A percentile compares a stretch with the other conserved stretches of the same genome.
Evolutionary conservation across 305 asterid species (phyloP).

Genomic region (Ilex paraguariensis): DNA sequence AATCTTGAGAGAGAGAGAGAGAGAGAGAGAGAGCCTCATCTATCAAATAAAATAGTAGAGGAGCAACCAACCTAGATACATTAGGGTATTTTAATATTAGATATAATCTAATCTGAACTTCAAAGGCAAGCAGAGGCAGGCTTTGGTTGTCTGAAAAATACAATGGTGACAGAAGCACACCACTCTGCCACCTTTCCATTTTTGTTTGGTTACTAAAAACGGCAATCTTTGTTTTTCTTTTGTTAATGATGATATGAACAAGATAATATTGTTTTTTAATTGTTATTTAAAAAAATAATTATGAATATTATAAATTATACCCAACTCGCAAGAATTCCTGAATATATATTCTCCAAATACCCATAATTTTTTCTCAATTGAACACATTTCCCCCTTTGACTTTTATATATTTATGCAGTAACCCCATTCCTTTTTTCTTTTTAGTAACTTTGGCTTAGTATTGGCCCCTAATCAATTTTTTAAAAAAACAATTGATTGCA

Average conservation of each 20-base stretch:
- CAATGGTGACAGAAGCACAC: conserved; percentile 2
- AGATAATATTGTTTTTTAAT: neutral
- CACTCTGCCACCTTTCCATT: conserved; percentile 14
- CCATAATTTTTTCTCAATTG: too few relatives aligned
- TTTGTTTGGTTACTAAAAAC: conserved; percentile 18
- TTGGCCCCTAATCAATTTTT: too few relatives aligned
- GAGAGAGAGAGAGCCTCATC: neutral
- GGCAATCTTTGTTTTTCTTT: conserved; percentile 11
- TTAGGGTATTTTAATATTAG: conserved; percentile 7
- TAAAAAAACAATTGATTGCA: too few relatives aligned
- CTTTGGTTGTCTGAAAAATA: conserved; percentile 17
- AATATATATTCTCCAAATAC: too few relatives aligned
- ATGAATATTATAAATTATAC: neutral
- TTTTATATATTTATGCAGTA: too few relatives aligned
- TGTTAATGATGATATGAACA: neutral
- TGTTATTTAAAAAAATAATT: neutral
- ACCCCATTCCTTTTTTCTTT: too few relatives aligned
- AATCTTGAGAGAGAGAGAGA: neutral
- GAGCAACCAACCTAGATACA: conserved; percentile 3
- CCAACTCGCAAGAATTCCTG: too few relatives aligned
- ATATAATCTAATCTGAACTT: conserved; percentile 28
- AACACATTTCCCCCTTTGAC: too few relatives aligned
- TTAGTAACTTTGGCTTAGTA: too few relatives aligned
- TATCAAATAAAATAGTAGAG: neutral
- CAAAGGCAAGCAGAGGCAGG: conserved; percentile 24